phyloP scores from a whole-genome alignment of 2,329 filamentous ascomycete genomes.

The Coniochaeta prunicola region DNA sequence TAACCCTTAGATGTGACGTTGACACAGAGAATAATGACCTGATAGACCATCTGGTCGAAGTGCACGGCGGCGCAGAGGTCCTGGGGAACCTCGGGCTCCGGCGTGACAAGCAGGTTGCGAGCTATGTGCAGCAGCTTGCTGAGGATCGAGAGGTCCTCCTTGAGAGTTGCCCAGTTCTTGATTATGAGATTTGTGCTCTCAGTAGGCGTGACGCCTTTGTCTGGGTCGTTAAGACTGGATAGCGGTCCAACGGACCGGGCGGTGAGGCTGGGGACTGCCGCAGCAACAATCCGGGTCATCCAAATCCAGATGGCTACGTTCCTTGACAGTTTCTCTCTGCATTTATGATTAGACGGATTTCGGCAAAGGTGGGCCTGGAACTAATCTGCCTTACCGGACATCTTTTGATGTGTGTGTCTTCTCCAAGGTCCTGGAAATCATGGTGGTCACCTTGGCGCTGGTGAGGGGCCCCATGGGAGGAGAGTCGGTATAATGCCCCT shows the following conservation, averaged over 20 bases:
- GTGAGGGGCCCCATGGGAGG: conserved; percentile 51
- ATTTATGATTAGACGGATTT: background rate
- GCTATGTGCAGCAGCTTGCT: conserved; percentile 64
- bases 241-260: conserved; percentile 51
- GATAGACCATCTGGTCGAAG: conserved; percentile 60
- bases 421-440: conserved; percentile 54
- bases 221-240: conserved; percentile 43
- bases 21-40: conserved; percentile 57
- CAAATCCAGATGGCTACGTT: conserved; percentile 62
- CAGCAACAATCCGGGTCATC: conserved; percentile 53
- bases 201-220: conserved; percentile 50
- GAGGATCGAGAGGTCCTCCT: conserved; percentile 55
- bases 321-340: conserved; percentile 50
- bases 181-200: conserved; percentile 57
- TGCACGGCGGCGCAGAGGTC: conserved; percentile 57
- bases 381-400: conserved; percentile 38
- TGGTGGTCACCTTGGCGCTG: conserved; percentile 44
- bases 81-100: conserved; percentile 57
- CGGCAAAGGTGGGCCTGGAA: background rate
- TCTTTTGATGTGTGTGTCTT: conserved; percentile 56
- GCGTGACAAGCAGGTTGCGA: conserved; percentile 56
- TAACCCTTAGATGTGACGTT: conserved; percentile 63
- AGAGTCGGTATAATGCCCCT: conserved; percentile 51
- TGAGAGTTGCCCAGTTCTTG: conserved; percentile 52
- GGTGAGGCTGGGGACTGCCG: conserved; percentile 53